Conservation (phyloP, 164 flowering plant genomes). For the Houttuynia cordata region DNA sequence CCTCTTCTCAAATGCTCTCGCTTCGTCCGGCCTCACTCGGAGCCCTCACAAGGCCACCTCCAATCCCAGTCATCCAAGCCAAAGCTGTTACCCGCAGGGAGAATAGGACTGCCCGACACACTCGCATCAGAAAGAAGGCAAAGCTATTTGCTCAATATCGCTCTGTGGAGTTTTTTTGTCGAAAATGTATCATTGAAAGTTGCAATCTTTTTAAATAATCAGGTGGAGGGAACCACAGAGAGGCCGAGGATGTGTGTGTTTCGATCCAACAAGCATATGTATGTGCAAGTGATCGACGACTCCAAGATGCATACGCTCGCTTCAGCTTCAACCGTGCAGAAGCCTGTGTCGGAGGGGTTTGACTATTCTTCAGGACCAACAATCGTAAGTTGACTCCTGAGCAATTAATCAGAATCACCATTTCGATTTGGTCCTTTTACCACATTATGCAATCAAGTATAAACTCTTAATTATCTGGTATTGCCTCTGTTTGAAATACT, state of each 20-base stretch:
- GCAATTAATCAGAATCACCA: background rate
- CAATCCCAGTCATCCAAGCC: slow-evolving; percentile 23
- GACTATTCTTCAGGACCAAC: slow-evolving; percentile 68
- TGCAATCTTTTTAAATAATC: slow-evolving; percentile 4
- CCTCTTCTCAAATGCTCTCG: slow-evolving; percentile 9
- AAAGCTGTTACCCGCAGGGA: slow-evolving; percentile 40
- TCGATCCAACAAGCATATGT: slow-evolving; percentile 88
- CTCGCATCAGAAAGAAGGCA: slow-evolving; percentile 76
- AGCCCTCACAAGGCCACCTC: background rate
- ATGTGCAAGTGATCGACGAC: slow-evolving; percentile 94
- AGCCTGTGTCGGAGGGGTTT: slow-evolving; percentile 59
- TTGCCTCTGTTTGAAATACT: no score
- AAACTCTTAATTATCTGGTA: background rate
- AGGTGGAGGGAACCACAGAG: slow-evolving; percentile 93
- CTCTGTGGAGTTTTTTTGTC: background rate
- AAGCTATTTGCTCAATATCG: no score
- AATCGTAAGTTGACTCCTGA: slow-evolving; percentile 44
- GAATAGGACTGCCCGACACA: slow-evolving; percentile 63
- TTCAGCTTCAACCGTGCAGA: slow-evolving; percentile 86
- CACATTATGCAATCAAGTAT: background rate
- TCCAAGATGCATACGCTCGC: slow-evolving; percentile 95
- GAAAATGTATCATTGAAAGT: background rate
- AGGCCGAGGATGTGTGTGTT: slow-evolving; percentile 85
- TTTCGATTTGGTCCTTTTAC: background rate
- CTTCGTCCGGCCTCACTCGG: slow-evolving; percentile 7